A percentile compares a stretch with the other conserved stretches of the same genome.
Conservation (phyloP, 1,284 basidiomycete genomes). For the Ganoderma lingzhi region DNA sequence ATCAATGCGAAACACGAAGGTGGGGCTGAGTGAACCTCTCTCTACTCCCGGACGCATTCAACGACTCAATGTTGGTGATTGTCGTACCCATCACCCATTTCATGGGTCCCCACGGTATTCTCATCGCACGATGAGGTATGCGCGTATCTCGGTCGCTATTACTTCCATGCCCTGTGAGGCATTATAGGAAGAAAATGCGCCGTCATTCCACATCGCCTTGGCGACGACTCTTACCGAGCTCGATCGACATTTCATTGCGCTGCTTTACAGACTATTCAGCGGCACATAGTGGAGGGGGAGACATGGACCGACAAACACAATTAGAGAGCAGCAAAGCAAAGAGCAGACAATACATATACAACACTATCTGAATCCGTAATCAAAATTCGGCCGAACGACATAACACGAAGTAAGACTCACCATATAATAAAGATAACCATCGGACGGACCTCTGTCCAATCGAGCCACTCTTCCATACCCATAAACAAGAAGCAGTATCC, state of each 20-base stretch:
- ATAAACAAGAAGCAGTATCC: not conserved
- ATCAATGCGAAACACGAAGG: not conserved
- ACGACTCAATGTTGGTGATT: not conserved
- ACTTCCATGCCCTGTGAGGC: too few relatives aligned
- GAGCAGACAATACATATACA: not conserved
- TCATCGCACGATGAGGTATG: too few relatives aligned
- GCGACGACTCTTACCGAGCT: not conserved
- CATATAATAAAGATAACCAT: conserved; percentile 11
- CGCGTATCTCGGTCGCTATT: too few relatives aligned
- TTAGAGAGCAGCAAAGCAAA: not conserved
- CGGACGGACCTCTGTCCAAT: not conserved
- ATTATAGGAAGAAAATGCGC: not conserved
- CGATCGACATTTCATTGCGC: not conserved
- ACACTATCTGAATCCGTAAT: not conserved
- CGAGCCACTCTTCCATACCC: not conserved
- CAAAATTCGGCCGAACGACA: not conserved
- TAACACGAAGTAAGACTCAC: not conserved
- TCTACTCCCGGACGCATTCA: too few relatives aligned
- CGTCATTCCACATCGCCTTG: not conserved
- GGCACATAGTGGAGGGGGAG: not conserved
- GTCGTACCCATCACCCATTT: too few relatives aligned
- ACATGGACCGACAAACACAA: not conserved
- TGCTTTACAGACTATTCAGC: not conserved
- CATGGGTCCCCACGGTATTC: too few relatives aligned
- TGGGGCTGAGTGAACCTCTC: not conserved